Base-by-base conservation (phyloP, 345 rosid species). In the Cochlearia excelsa region DNA sequence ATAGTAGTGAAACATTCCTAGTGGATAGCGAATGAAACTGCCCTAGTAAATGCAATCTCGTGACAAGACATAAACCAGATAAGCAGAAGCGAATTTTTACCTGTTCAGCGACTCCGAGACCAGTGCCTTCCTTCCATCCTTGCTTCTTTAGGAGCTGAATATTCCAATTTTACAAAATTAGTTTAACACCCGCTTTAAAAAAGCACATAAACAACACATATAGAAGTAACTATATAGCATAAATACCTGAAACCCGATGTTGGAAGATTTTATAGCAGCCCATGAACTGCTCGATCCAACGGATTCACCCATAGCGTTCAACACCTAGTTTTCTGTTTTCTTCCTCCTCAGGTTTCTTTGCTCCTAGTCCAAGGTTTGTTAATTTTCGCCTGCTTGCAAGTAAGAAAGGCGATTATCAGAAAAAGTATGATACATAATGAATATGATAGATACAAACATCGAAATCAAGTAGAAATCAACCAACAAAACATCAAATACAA, bases 51-150 rank as follows among this genome's bases (percentile, higher is more conserved):
- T 40, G 35, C 41, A 1, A 39, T 33, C 33, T 53, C 4, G 2
- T 3, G 51, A 37, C 33, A 8, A 34, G 41, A 67, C 4, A 27
- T 26, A 16, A 59, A 51, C 8, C 34, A 56, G 9, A 49, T 31
- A 37, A 26, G 54, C 34, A 41, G 46, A 52, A 26, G 11, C 6
- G 28, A 55, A 68, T 47, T 23, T 28, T 23, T 28, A 82, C 96
- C 87, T 90, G 96, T 79, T 90, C 82, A 52, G 75, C 72, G 57
- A 77, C 10, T 57, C 98, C 96, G 63, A 91, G 90, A 72, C 96
- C 95, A 29, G 83, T 79, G 54, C 98, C 96, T 82, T 88, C 96
- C 73, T 82, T 88, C 98, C 98, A 91, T 10, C 98, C 96, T 63
- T 88, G 95, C 83, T 88, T 91, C 84, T 84, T 88, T 61, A 88